A percentile compares a stretch with the other conserved stretches of the same genome.
phyloP scores from a whole-genome alignment of 2,329 filamentous ascomycete species.

The Trichoderma breve region DNA sequence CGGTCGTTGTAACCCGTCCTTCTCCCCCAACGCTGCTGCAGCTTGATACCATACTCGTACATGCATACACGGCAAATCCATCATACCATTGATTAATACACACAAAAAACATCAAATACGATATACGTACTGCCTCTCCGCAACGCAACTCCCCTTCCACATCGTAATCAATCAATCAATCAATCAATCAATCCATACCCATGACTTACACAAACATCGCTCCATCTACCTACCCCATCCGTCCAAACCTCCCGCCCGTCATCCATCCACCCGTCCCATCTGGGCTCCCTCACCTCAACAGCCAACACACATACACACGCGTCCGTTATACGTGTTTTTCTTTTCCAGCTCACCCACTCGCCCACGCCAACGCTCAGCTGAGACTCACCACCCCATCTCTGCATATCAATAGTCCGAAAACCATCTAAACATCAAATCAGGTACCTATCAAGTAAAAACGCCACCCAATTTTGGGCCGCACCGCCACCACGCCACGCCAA shows the following conservation, averaged over 20 bases:
- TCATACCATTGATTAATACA: background rate
- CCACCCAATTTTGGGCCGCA: constrained; percentile 3
- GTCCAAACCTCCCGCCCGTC: background rate
- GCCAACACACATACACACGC: background rate
- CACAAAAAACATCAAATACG: background rate
- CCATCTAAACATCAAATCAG: background rate
- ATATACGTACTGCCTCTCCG: background rate
- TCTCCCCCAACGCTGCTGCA: background rate
- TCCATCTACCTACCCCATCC: background rate
- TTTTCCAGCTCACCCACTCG: background rate
- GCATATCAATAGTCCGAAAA: background rate
- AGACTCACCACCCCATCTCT: background rate
- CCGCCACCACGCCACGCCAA: constrained; percentile 7
- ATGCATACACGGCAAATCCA: background rate
- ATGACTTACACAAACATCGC: background rate
- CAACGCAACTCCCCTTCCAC: background rate
- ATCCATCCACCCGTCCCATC: background rate
- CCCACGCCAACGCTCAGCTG: background rate
- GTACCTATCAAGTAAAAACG: background rate
- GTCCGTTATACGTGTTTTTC: background rate
- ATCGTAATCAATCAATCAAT: background rate
- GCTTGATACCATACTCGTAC: background rate
- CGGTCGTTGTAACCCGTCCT: background rate
- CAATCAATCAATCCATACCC: background rate
- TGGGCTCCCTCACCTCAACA: background rate